These are phyloP conservation scores for Annulohypoxylon stygium DNA, from an alignment of 495 filamentous ascomycete genomes.

Conservation along the genomic window DNA sequence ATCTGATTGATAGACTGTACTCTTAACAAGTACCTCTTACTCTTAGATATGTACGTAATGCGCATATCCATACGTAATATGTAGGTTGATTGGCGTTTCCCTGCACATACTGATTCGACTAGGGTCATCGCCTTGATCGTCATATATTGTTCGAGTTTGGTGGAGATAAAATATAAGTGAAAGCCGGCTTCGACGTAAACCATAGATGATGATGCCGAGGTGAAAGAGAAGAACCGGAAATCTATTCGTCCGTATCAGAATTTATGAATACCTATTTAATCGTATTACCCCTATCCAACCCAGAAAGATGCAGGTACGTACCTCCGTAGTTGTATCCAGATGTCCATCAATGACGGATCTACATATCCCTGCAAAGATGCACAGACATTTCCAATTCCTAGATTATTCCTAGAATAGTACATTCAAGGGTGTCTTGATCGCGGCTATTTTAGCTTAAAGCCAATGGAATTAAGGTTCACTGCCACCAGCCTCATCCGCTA, in stretches of 20 bases:
- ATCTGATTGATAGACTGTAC: slow-evolving; percentile 5
- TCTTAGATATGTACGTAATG: not conserved
- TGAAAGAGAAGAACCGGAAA: slow-evolving; percentile 1
- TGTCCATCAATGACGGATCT: not conserved
- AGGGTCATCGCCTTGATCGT: not conserved
- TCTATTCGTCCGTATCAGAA: slow-evolving; percentile 4
- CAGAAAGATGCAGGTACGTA: not conserved
- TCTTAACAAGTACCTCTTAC: not conserved
- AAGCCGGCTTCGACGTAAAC: no score
- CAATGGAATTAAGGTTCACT: slow-evolving; percentile 26
- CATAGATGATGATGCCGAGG: slow-evolving; percentile 3
- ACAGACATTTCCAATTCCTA: not conserved
- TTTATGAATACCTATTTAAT: not conserved
- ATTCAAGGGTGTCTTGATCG: not conserved
- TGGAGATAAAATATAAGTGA: not conserved
- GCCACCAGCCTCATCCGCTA: slow-evolving; percentile 35
- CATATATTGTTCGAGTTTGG: not conserved
- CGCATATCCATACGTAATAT: not conserved
- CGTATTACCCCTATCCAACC: not conserved
- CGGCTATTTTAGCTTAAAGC: slow-evolving; percentile 17
- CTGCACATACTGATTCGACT: not conserved
- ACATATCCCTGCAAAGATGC: not conserved
- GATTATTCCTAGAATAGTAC: slow-evolving; percentile 31
- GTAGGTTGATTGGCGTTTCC: not conserved
- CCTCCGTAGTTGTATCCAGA: not conserved